Evolutionary conservation across 331 rosid species (phyloP), one percentile per base, ranked within the genome.

Genomic region (Cydonia oblonga): DNA sequence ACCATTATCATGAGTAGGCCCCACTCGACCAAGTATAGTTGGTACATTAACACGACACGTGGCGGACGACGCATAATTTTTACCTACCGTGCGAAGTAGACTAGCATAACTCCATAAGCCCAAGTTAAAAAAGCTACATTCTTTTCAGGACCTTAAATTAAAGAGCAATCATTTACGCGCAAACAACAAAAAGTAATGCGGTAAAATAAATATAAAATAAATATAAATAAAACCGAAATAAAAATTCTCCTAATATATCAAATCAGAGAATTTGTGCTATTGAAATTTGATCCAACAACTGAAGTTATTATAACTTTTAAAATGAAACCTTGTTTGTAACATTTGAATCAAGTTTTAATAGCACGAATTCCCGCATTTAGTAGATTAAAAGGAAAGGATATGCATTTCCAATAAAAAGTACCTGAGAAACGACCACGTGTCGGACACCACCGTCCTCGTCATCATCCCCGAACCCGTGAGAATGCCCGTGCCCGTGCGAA

Each of bases 361-460:
- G 3, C 28, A 26, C 28, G 2, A 26, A 26, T 26, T n/a, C n/a
- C n/a, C n/a, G n/a, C n/a, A n/a, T n/a, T n/a, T n/a, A n/a, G n/a
- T n/a, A n/a, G n/a, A n/a, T n/a, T n/a, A n/a, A n/a, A n/a, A n/a
- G n/a, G n/a, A n/a, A n/a, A n/a, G n/a, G n/a, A n/a, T n/a, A n/a
- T 26, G 28, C 28, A 1, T 26, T 26, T 26, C 28, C 2, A 26
- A 46, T 20, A 15, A 9, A 60, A 56, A 12, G 54, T 78, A 93
- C 98, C 97, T 95, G 98, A 0, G 98, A 89, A 81, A 89, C 93
- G 26, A 95, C 96, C 67, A 91, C 93, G 84, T 95, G 99, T 18
- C 99, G 84, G 2, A 79, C 83, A 18, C 87, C 86, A 52, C 74
- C 46, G n/a, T 89, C 93, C 19, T 65, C 90, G 2, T 75, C 88